A percentile compares a stretch with the other conserved stretches of the same genome.
Conservation (phyloP, 192 early-diverging fungal genomes). For the Chytriomyces sp. region DNA sequence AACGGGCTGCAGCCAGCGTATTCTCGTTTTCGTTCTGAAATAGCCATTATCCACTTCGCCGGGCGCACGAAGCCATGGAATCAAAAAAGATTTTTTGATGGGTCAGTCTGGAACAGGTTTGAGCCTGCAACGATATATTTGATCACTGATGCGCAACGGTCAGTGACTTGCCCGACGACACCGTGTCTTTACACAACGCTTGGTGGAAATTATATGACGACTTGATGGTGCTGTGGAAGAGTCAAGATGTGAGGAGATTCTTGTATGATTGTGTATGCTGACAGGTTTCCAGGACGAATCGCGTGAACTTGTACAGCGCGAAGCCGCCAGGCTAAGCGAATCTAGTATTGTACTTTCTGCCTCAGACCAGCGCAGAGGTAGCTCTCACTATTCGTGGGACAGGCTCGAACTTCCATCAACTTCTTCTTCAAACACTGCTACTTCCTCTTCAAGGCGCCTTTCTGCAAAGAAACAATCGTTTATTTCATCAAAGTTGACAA, state of each 20-base stretch:
- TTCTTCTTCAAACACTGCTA: no score
- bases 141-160: background rate
- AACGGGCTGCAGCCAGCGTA: conserved; percentile 64
- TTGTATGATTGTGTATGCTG: background rate
- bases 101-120: conserved; percentile 32
- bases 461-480: no score
- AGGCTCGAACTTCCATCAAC: background rate
- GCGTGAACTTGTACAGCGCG: background rate
- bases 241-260: background rate
- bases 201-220: conserved; percentile 27
- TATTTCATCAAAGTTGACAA: no score
- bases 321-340: no score
- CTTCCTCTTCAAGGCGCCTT: no score
- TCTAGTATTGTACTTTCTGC: background rate
- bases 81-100: conserved; percentile 58
- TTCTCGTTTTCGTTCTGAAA: conserved; percentile 67
- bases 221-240: conserved; percentile 1
- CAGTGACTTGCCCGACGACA: background rate
- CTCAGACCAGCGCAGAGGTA: background rate
- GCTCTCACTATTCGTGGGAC: background rate
- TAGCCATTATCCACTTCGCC: conserved; percentile 89
- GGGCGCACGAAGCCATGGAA: conserved; percentile 89
- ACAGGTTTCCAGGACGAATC: background rate
- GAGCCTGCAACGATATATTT: background rate
- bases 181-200: conserved; percentile 1